Percentiles rank a stretch among this genome's conserved stretches.
These are phyloP conservation scores for Rhizopogon salebrosus DNA, from an alignment of 768 basidiomycete species.

Conservation along the genomic window DNA sequence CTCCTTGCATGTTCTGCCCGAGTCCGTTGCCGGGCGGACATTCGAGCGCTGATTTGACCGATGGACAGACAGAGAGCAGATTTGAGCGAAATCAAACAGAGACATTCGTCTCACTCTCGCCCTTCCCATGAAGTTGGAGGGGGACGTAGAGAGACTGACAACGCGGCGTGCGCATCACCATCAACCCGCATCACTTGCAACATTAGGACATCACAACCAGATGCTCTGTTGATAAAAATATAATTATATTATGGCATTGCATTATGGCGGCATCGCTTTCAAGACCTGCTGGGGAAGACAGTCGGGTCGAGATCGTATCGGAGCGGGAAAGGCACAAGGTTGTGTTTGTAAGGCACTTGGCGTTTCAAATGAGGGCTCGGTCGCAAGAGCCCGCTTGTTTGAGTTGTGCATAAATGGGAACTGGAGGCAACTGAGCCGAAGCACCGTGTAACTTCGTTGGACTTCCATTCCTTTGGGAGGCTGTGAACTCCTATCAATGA, in stretches of 20 bases:
- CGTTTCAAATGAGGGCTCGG: too few species aligned
- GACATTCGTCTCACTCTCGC: background rate
- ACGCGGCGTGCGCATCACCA: background rate
- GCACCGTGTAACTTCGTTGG: too few species aligned
- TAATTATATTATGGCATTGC: slow-evolving; percentile 15
- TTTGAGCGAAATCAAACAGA: background rate
- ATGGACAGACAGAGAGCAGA: background rate
- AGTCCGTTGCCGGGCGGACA: background rate
- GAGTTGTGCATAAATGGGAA: too few species aligned
- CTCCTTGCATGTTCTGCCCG: background rate
- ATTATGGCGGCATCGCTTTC: slow-evolving; percentile 22
- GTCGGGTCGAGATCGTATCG: background rate
- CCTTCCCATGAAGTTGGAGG: slow-evolving; percentile 3
- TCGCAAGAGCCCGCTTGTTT: too few species aligned
- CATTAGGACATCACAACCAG: background rate
- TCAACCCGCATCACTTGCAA: background rate
- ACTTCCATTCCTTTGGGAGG: too few species aligned
- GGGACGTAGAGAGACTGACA: background rate
- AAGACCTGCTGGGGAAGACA: background rate
- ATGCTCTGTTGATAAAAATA: background rate
- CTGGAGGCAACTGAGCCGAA: too few species aligned
- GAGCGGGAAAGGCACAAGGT: background rate
- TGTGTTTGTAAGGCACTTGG: background rate
- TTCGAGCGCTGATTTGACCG: background rate
- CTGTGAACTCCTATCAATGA: too few species aligned